Evolutionary conservation across 495 filamentous ascomycete genomes (phyloP), one percentile per base, ranked within the genome.

Genomic region (Thozetella sp.): DNA sequence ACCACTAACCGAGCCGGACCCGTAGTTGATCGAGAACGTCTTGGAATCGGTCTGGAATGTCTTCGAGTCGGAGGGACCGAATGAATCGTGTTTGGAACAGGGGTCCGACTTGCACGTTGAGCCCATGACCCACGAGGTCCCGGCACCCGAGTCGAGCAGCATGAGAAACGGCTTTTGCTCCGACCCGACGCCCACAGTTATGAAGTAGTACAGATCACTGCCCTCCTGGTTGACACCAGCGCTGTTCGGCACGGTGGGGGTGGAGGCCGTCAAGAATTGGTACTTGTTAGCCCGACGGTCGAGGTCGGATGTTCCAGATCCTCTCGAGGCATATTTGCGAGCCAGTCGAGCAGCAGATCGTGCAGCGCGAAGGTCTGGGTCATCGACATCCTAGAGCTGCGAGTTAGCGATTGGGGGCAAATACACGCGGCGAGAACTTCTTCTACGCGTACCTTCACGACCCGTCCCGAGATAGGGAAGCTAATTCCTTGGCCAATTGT

Each of bases 41-140:
- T 80, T 78, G 4, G 72, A 67, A 1, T 76, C 72, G 17, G 72
- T 64, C 53, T 83, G 62, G 50, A 86, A 81, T 25, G 81, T 83
- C 34, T 71, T 83, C 1, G 90, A 94, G 46, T 86, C 78, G 1
- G 72, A 67, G 1, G 76, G 65, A 26, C 87, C 86, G 67, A 90
- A 94, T 0, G 76, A 86, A 62, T 88, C 83, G 70, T 95, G 92
- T 48, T 72, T 70, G 25, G 66, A 63, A 64, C 92, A 96, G 20
- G 88, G 80, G 22, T 67, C 65, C 2, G 82, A 79, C 20, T 70
- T 79, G 75, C 92, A 96, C 30, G 79, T 67, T 12, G 85, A 74
- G 22, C 83, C 80, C 78, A 92, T 92, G 24, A 95, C 81, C 92
- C 92, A 96, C 11, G 86, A 90, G 64, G 87, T 88, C 22, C 85